phyloP scores from a whole-genome alignment of 495 filamentous ascomycete genomes.

The Xylaria sp. region DNA sequence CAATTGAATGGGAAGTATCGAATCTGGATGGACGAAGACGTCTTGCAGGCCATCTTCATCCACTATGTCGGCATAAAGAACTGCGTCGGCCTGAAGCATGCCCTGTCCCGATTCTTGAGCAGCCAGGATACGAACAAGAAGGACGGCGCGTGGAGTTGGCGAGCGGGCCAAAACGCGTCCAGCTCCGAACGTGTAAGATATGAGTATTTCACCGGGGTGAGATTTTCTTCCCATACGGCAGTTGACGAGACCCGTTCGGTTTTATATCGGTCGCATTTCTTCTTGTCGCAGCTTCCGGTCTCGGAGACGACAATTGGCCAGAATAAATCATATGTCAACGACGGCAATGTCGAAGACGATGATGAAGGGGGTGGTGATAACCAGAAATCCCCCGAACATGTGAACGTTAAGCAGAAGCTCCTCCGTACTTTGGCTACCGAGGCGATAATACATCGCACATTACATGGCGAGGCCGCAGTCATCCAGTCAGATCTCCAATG shows the following conservation, averaged over 20 bases:
- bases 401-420: conserved; percentile 62
- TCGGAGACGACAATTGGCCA: conserved; percentile 43
- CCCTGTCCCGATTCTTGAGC: conserved; percentile 38
- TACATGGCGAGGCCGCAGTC: conserved; percentile 63
- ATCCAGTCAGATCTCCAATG: conserved; percentile 70
- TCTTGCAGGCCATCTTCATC: conserved; percentile 69
- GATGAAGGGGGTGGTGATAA: conserved; percentile 30
- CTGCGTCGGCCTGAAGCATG: conserved; percentile 58
- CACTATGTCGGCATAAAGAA: conserved; percentile 68
- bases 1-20: conserved; percentile 74
- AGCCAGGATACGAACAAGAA: neutral
- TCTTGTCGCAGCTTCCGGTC: conserved; percentile 59
- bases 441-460: conserved; percentile 59
- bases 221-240: neutral
- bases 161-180: neutral
- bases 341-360: conserved; percentile 37
- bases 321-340: conserved; percentile 25
- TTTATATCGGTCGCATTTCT: conserved; percentile 37
- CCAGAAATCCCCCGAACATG: conserved; percentile 7
- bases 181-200: conserved; percentile 5
- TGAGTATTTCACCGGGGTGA: conserved; percentile 8
- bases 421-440: conserved; percentile 67
- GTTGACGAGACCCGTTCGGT: conserved; percentile 5
- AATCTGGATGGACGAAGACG: conserved; percentile 72
- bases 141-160: conserved; percentile 18